These are phyloP conservation scores for Meyerozyma sp. DNA, from an alignment of 1,139 yeast species.

Conservation along the genomic window DNA sequence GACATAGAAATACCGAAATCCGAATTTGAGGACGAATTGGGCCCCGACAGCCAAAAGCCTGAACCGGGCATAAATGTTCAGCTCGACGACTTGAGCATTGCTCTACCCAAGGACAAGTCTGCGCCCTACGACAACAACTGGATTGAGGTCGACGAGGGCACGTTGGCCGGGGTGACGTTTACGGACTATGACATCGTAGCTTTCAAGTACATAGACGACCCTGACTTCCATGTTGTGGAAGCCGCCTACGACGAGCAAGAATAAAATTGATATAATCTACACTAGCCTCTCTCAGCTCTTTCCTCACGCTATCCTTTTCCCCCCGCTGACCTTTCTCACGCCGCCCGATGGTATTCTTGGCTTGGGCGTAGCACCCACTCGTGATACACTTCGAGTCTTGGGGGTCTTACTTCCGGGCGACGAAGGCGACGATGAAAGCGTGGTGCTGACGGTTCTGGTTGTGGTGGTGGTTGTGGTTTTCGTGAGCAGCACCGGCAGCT, in stretches of 20 bases:
- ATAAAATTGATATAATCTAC: not conserved
- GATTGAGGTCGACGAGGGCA: slow-evolving; percentile 27
- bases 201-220: slow-evolving; percentile 32
- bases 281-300: not conserved
- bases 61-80: slow-evolving; percentile 8
- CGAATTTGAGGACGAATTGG: slow-evolving; percentile 19
- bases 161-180: slow-evolving; percentile 21
- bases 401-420: slow-evolving; percentile 29
- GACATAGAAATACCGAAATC: slow-evolving; percentile 27
- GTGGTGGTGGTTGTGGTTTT: slow-evolving; percentile 47
- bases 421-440: slow-evolving; percentile 41
- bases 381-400: slow-evolving; percentile 27
- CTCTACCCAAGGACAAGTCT: slow-evolving; percentile 37
- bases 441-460: slow-evolving; percentile 42
- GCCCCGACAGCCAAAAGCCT: slow-evolving; percentile 2
- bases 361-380: slow-evolving; percentile 15
- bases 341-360: slow-evolving; percentile 33
- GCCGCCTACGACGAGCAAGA: slow-evolving; percentile 36
- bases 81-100: slow-evolving; percentile 27
- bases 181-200: slow-evolving; percentile 38
- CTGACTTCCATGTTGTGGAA: slow-evolving; percentile 33
- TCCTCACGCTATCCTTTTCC: slow-evolving; percentile 9
- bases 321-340: slow-evolving; percentile 33
- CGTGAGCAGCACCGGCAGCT: slow-evolving; percentile 38
- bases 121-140: slow-evolving; percentile 37